These are phyloP conservation scores for Hypsizygus marmoreus DNA, from an alignment of 768 basidiomycete genomes.

Conservation along the genomic window DNA sequence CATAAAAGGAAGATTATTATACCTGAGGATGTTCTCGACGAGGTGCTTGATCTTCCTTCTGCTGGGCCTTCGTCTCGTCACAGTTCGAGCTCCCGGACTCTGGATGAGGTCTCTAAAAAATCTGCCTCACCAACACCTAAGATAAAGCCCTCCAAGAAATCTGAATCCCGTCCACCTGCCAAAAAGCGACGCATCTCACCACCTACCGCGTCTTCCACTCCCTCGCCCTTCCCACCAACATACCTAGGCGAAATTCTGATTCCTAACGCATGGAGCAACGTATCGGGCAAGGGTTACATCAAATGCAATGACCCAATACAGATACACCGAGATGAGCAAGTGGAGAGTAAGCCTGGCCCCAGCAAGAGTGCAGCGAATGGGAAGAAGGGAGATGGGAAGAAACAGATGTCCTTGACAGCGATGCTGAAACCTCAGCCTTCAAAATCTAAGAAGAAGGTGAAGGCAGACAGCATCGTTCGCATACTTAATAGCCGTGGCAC, in stretches of 20 bases:
- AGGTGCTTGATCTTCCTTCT: constrained; percentile 23
- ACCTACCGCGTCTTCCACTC: constrained; percentile 17
- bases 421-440: constrained; percentile 62
- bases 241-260: constrained; percentile 74
- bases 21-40: constrained; percentile 15
- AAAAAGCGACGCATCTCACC: constrained; percentile 57
- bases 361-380: constrained; percentile 30
- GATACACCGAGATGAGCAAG: constrained; percentile 56
- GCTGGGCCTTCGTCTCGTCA: constrained; percentile 31
- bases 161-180: constrained; percentile 31
- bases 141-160: constrained; percentile 7
- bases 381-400: constrained; percentile 48
- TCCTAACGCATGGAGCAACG: constrained; percentile 78
- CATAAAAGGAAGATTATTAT: constrained; percentile 19
- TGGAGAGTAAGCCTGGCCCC: constrained; percentile 30
- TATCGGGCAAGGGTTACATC: constrained; percentile 70
- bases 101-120: constrained; percentile 28
- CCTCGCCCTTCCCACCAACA: constrained; percentile 26
- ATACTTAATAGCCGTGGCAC: constrained; percentile 65
- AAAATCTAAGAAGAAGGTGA: constrained; percentile 63
- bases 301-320: constrained; percentile 60
- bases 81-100: constrained; percentile 42
- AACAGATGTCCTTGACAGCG: constrained; percentile 63
- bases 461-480: constrained; percentile 64
- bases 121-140: constrained; percentile 9